Evolutionary conservation across 768 basidiomycete species (phyloP), one percentile per base, ranked within the genome.

Genomic region (Trametes elegans): DNA sequence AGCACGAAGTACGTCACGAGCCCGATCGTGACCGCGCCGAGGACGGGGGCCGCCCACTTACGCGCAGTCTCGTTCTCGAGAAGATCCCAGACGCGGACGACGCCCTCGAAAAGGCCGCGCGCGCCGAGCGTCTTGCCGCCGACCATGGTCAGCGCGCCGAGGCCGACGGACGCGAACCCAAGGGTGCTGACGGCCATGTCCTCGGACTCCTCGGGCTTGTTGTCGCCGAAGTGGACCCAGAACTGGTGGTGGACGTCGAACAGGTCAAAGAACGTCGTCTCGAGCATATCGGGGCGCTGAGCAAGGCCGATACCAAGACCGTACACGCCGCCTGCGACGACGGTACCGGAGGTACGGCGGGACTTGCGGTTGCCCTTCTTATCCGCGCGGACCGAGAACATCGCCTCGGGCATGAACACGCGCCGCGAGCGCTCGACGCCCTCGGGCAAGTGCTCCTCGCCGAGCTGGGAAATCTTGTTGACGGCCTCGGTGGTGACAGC

Each of bases 321-420:
- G 62, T 85, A 78, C 5, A 83, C 66, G 50, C 89, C 90, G 55
- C 93, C 88, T 40, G 90, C 87, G 38, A 89, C 87, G 53, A 92
- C 75, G 11, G 80, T 75, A 4, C 82, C 79, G 26, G 67, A 49
- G 9, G 65, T 40, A 23, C 59, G 52, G 27, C 73, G 74, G 61
- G 65, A 78, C 57, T 78, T 70, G 48, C 60, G 62, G 27, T 62
- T 66, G 53, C 67, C 63, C 61, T 68, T 68, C 23, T 66, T 64
- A 41, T 59, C 53, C 7, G 78, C 70, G 21, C 76, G 77, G 38
- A 79, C 71, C 50, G 82, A 83, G 74, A 98, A 99, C 97, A 99
- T 98, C 13, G 93, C 96, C 67, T 96, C 89, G n/a, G 96, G 92
- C 75, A 91, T 84, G 77, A 99, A 99, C 11, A 96, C 83, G 24